Evolutionary conservation across 768 basidiomycete genomes (phyloP).

Genomic region (Trichaptum fuscoviolaceum): DNA sequence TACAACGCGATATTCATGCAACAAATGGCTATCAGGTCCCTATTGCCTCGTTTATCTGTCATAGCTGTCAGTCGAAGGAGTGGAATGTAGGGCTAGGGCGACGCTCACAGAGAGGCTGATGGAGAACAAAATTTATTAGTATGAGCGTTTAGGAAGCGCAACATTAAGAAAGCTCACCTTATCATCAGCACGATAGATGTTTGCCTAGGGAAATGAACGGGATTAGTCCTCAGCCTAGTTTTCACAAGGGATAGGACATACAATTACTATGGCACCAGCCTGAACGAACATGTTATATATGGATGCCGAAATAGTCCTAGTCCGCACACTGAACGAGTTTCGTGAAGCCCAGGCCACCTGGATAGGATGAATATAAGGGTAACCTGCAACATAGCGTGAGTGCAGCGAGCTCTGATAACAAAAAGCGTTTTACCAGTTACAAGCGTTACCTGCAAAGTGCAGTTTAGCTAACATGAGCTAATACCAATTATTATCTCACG

Average conservation of each 20-base stretch:
- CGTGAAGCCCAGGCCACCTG: conserved; percentile 54
- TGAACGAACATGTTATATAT: conserved; percentile 68
- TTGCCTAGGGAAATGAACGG: conserved; percentile 29
- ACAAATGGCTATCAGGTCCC: conserved; percentile 47
- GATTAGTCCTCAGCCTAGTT: conserved; percentile 5
- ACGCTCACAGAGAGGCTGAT: conserved; percentile 27
- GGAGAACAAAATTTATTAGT: conserved; percentile 3
- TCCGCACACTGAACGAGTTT: conserved; percentile 57
- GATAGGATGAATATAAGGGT: conserved; percentile 35
- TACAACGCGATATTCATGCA: conserved; percentile 51
- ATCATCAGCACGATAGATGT: conserved; percentile 52
- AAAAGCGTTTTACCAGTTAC: background rate
- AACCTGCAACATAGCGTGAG: conserved; percentile 36
- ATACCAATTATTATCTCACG: conserved; percentile 18
- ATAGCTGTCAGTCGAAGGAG: conserved; percentile 11
- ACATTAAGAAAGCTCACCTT: conserved; percentile 24
- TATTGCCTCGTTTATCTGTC: conserved; percentile 56
- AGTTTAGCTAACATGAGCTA: conserved; percentile 14
- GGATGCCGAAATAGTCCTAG: conserved; percentile 38
- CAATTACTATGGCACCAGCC: conserved; percentile 45
- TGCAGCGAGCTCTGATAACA: background rate
- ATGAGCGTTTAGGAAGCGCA: background rate
- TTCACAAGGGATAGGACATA: conserved; percentile 20
- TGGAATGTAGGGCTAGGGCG: too few relatives aligned
- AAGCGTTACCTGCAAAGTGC: conserved; percentile 5